phyloP scores from a whole-genome alignment of 164 flowering plant species.

The Umbellularia californica region DNA sequence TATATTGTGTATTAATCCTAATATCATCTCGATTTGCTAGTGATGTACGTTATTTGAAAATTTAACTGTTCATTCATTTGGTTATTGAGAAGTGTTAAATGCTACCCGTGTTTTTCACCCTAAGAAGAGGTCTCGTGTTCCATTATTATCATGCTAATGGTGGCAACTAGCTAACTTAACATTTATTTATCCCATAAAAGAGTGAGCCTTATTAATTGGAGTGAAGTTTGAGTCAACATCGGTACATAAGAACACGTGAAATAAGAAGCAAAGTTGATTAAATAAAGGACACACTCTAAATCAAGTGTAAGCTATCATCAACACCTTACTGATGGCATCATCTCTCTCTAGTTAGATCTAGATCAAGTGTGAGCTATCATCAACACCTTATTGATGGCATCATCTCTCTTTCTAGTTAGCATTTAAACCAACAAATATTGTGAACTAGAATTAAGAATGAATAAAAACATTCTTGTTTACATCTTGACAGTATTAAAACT shows the following conservation, averaged over 20 bases:
- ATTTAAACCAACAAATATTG: background rate
- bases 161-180: background rate
- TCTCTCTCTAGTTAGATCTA: background rate
- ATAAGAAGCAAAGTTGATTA: background rate
- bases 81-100: background rate
- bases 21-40: no score
- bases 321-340: background rate
- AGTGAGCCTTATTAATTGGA: background rate
- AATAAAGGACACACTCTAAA: background rate
- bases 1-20: no score
- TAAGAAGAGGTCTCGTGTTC: background rate
- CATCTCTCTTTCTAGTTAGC: background rate
- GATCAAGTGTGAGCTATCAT: background rate
- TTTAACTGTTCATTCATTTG: background rate
- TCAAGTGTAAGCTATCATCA: background rate
- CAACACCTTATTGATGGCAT: background rate
- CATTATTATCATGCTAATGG: background rate
- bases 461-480: no score
- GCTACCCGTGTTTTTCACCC: background rate
- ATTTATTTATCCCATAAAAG: background rate
- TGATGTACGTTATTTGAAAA: no score
- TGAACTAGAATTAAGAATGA: no score
- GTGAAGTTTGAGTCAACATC: background rate
- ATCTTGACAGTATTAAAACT: no score
- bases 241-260: background rate